Conservation (phyloP, 2,329 filamentous ascomycete species). For the Aplosporella prunicola region DNA sequence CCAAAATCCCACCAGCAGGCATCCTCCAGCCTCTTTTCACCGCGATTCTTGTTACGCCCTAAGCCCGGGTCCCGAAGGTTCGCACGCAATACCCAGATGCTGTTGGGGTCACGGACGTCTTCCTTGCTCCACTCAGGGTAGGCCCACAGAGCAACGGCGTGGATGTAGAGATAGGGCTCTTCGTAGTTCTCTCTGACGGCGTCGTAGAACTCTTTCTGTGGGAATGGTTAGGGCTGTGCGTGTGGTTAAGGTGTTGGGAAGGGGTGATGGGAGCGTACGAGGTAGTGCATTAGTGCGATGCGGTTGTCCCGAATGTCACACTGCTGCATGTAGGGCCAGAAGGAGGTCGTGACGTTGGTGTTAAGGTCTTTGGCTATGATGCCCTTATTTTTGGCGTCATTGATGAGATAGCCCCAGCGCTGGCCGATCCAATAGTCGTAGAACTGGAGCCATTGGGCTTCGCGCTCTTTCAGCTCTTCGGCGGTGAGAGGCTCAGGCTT, state of each 20-base stretch:
- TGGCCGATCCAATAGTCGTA: not conserved
- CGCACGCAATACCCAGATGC: not conserved
- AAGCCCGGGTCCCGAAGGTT: not conserved
- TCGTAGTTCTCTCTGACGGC: not conserved
- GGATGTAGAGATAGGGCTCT: not conserved
- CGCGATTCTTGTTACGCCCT: not conserved
- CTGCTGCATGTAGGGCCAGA: too few species aligned
- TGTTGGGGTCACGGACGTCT: too few species aligned
- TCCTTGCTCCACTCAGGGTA: not conserved
- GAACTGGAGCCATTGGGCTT: not conserved
- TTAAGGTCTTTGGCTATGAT: not conserved
- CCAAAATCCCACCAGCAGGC: constrained; percentile 1
- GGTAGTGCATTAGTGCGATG: constrained; percentile 1
- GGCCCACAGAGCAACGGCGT: not conserved
- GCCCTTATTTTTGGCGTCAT: too few species aligned
- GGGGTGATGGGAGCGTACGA: not conserved
- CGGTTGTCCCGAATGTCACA: too few species aligned
- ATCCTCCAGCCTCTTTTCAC: not conserved
- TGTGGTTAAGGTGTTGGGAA: not conserved
- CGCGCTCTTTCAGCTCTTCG: too few species aligned
- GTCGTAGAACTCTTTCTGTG: too few species aligned
- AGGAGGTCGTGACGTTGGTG: not conserved
- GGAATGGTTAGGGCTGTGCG: not conserved
- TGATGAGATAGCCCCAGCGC: not conserved
- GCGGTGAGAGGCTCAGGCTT: too few species aligned